phyloP scores from a whole-genome alignment of 192 early-diverging fungal genomes.

The Helicostylum pulchrum region DNA sequence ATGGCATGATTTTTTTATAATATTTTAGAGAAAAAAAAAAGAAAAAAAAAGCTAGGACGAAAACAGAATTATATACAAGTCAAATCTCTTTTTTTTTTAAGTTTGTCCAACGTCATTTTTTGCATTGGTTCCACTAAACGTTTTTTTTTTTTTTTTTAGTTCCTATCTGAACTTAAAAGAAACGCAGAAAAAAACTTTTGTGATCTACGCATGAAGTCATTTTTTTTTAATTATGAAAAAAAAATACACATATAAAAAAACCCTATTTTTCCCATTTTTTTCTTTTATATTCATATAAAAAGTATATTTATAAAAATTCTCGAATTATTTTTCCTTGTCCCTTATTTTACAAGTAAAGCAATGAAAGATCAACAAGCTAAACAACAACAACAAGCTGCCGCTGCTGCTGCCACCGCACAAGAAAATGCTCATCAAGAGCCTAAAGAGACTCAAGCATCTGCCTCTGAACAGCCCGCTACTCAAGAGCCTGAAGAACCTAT shows the following conservation, averaged over 20 bases:
- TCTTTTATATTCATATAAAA: not conserved
- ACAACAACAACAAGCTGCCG: not conserved
- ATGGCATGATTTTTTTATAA: not conserved
- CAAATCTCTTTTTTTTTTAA: too few species aligned
- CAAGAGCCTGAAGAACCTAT: not conserved
- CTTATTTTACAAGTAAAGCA: slow-evolving; percentile 7
- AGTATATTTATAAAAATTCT: not conserved
- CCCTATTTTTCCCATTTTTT: not conserved
- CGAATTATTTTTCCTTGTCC: slow-evolving; percentile 15
- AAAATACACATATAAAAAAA: not conserved
- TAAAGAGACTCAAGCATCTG: not conserved
- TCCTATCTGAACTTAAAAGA: not conserved
- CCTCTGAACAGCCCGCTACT: not conserved
- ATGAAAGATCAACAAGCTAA: slow-evolving; percentile 3
- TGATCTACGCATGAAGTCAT: not conserved
- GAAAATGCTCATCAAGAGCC: not conserved
- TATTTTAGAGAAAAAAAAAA: not conserved
- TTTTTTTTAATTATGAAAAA: not conserved
- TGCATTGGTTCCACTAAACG: too few species aligned
- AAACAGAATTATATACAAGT: not conserved
- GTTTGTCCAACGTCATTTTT: too few species aligned
- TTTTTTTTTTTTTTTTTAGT: too few species aligned
- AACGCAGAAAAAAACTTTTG: not conserved
- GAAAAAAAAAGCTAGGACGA: not conserved
- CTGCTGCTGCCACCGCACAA: not conserved